A percentile compares a stretch with the other conserved stretches of the same genome.
These are phyloP conservation scores for Leccinum subtestaceum DNA, from an alignment of 768 basidiomycete genomes.

Conservation along the genomic window DNA sequence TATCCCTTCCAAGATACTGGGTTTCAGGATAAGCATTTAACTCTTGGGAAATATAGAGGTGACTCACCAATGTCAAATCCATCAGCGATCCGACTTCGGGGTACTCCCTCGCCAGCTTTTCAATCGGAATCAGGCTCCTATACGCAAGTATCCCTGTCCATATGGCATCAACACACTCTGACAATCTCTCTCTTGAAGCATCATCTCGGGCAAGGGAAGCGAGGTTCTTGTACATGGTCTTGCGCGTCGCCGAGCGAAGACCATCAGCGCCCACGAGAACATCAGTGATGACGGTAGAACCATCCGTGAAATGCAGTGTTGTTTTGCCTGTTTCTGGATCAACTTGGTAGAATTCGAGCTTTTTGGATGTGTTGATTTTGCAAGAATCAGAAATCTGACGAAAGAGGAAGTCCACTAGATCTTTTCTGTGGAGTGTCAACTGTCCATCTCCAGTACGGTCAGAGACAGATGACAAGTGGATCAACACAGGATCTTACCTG, in stretches of 20 bases:
- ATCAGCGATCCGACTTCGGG: slow-evolving; percentile 30
- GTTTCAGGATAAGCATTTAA: not conserved
- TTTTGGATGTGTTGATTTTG: slow-evolving; percentile 35
- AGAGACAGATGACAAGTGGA: not conserved
- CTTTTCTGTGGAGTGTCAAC: slow-evolving; percentile 36
- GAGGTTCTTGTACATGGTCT: slow-evolving; percentile 22
- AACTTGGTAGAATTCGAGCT: slow-evolving; percentile 31
- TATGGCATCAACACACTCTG: slow-evolving; percentile 31
- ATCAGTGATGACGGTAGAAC: slow-evolving; percentile 35
- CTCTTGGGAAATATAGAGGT: not conserved
- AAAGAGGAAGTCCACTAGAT: slow-evolving; percentile 34
- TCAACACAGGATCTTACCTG: slow-evolving; percentile 17
- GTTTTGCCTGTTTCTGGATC: slow-evolving; percentile 24
- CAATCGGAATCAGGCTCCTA: slow-evolving; percentile 35
- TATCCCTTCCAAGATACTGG: slow-evolving; percentile 27
- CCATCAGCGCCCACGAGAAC: slow-evolving; percentile 45
- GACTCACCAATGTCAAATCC: slow-evolving; percentile 20
- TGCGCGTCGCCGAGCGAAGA: slow-evolving; percentile 36
- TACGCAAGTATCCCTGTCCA: slow-evolving; percentile 43
- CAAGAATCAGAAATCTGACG: slow-evolving; percentile 28
- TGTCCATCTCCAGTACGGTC: slow-evolving; percentile 24
- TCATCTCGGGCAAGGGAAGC: slow-evolving; percentile 9
- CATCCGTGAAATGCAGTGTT: slow-evolving; percentile 36
- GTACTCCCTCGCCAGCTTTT: slow-evolving; percentile 29
- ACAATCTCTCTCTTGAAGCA: slow-evolving; percentile 5